Conservation (phyloP, 345 rosid species). For the Eutrema japonicum region DNA sequence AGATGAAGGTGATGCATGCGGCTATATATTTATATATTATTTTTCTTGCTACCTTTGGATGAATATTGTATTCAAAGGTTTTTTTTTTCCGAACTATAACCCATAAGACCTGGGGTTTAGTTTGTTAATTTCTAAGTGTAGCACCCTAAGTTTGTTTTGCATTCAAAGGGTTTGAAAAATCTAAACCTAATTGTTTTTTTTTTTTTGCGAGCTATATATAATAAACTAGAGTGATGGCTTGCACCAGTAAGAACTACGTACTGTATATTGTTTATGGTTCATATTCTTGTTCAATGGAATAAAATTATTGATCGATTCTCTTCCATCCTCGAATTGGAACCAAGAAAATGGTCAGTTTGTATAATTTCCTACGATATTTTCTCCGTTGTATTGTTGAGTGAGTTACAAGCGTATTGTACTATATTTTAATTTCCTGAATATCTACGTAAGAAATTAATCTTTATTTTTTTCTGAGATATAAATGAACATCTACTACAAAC, state of each 20-base stretch:
- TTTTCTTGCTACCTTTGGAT: conserved; percentile 19
- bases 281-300: background rate
- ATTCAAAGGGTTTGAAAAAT: conserved; percentile 1
- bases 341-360: conserved; percentile 2
- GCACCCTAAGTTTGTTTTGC: conserved; percentile 17
- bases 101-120: conserved; percentile 35
- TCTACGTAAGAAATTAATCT: background rate
- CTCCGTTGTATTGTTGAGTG: background rate
- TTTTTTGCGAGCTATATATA: conserved; percentile 18
- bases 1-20: conserved; percentile 43
- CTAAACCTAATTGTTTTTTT: conserved; percentile 4
- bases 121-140: conserved; percentile 29
- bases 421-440: background rate
- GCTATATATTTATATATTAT: background rate
- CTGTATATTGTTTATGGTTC: background rate
- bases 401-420: background rate
- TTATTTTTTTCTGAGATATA: background rate
- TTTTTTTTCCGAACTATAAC: conserved; percentile 25
- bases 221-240: conserved; percentile 21
- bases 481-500: conserved; percentile 18
- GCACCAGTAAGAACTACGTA: conserved; percentile 3
- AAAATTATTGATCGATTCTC: conserved; percentile 6
- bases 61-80: conserved; percentile 27
- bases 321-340: conserved; percentile 2
- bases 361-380: background rate